These are phyloP conservation scores for Pythium utonaiense DNA, from an alignment of 352 stramenopile species.

Conservation along the genomic window DNA sequence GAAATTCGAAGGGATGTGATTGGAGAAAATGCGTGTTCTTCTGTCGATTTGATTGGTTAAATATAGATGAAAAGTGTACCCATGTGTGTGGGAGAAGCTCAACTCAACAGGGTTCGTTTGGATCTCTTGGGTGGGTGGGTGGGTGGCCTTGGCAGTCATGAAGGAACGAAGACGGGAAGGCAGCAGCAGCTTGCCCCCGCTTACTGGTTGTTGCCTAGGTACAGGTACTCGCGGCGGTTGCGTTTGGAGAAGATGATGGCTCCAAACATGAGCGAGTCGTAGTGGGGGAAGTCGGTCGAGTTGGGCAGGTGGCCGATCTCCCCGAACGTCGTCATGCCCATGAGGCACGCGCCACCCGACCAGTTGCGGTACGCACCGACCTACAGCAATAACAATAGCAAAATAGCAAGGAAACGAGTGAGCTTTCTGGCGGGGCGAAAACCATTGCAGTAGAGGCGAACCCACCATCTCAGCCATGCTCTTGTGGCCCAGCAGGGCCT, in stretches of 20 bases:
- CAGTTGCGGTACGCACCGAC: slow-evolving; percentile 85
- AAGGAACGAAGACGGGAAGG: neutral
- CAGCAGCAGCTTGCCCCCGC: no score
- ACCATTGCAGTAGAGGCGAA: neutral
- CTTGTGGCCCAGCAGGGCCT: slow-evolving; percentile 82
- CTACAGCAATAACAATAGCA: slow-evolving; percentile 23
- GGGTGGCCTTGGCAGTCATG: neutral
- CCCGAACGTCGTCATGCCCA: slow-evolving; percentile 87
- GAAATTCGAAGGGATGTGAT: neutral
- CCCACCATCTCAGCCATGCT: slow-evolving; percentile 86
- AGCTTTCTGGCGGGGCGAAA: neutral
- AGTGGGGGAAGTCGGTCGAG: slow-evolving; percentile 80
- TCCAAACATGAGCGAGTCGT: slow-evolving; percentile 89
- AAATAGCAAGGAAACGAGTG: neutral
- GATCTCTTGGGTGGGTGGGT: neutral
- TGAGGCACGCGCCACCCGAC: slow-evolving; percentile 74
- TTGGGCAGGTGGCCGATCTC: slow-evolving; percentile 83
- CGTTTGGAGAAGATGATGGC: slow-evolving; percentile 86
- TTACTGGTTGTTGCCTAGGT: slow-evolving; percentile 25
- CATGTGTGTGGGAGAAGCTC: no score
- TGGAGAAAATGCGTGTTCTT: no score
- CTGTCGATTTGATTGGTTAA: slow-evolving; percentile 20
- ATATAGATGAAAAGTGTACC: slow-evolving; percentile 8
- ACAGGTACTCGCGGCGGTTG: slow-evolving; percentile 76
- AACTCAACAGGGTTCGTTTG: no score